These are phyloP conservation scores for Teunomyces kruisii DNA, from an alignment of 805 yeast species.

Conservation along the genomic window DNA sequence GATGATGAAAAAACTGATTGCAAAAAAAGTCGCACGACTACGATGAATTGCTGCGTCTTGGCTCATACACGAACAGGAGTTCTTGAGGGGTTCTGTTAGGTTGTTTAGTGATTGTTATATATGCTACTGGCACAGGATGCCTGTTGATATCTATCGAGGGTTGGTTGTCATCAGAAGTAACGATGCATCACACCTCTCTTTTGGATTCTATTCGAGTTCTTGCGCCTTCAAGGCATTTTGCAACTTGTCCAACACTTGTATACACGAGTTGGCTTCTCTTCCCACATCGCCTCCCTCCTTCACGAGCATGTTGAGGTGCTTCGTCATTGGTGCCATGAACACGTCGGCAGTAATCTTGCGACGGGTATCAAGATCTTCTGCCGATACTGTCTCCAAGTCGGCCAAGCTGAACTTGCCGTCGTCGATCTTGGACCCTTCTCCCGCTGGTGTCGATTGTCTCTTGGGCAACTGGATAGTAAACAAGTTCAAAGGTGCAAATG, in stretches of 20 bases:
- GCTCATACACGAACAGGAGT: too few species aligned
- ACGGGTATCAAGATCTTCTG: constrained; percentile 64
- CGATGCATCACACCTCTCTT: too few species aligned
- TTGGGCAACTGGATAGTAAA: constrained; percentile 43
- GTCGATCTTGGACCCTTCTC: constrained; percentile 9
- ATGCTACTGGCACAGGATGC: too few species aligned
- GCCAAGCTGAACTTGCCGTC: constrained; percentile 26
- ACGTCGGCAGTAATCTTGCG: constrained; percentile 52
- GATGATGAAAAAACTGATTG: not conserved
- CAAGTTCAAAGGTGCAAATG: constrained; percentile 62
- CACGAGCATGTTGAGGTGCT: constrained; percentile 49
- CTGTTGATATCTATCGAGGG: too few species aligned
- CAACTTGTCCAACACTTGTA: constrained; percentile 13
- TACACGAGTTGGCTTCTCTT: constrained; percentile 39
- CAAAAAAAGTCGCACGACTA: constrained; percentile 4
- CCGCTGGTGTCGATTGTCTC: not conserved
- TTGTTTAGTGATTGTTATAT: not conserved
- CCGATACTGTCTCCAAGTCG: constrained; percentile 46
- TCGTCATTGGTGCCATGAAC: constrained; percentile 47
- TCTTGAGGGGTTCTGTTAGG: too few species aligned
- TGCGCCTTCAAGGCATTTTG: not conserved
- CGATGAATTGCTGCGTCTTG: not conserved
- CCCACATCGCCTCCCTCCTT: constrained; percentile 78
- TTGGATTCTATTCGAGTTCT: constrained; percentile 1
- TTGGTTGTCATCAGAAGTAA: too few species aligned